Conservation (phyloP, 164 flowering plant species). For the Hamamelis virginiana region DNA sequence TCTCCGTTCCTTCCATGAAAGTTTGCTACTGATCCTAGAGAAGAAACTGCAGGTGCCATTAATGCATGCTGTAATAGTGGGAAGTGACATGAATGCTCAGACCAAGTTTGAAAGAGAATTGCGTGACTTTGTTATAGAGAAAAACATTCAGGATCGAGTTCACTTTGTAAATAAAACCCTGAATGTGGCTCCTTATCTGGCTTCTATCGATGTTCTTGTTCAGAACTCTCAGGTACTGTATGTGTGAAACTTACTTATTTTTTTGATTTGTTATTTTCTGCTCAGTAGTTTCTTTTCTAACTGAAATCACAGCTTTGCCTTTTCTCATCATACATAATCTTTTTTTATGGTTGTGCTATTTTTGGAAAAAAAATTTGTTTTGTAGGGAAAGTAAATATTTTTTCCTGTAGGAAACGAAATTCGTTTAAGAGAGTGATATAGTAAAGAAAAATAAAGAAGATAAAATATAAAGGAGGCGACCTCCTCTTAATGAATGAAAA, state of each 20-base stretch:
- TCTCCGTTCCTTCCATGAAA: conserved; percentile 74
- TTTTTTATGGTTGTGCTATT: no score
- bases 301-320: neutral
- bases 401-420: no score
- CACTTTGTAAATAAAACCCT: conserved; percentile 94
- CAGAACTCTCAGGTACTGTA: conserved; percentile 88
- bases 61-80: conserved; percentile 86
- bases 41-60: conserved; percentile 74
- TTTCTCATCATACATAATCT: neutral
- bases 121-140: conserved; percentile 64
- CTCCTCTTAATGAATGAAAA: no score
- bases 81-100: conserved; percentile 90
- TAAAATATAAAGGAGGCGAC: no score
- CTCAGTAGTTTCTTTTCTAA: neutral
- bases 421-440: no score
- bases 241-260: neutral
- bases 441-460: no score
- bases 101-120: conserved; percentile 84
- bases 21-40: conserved; percentile 65
- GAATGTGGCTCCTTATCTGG: conserved; percentile 89
- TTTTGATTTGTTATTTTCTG: neutral
- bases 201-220: conserved; percentile 92
- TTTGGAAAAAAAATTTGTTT: no score
- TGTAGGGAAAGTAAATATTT: no score
- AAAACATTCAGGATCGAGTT: conserved; percentile 66